Evolutionary conservation across 768 basidiomycete genomes (phyloP).

Genomic region (Butyriboletus loyo): DNA sequence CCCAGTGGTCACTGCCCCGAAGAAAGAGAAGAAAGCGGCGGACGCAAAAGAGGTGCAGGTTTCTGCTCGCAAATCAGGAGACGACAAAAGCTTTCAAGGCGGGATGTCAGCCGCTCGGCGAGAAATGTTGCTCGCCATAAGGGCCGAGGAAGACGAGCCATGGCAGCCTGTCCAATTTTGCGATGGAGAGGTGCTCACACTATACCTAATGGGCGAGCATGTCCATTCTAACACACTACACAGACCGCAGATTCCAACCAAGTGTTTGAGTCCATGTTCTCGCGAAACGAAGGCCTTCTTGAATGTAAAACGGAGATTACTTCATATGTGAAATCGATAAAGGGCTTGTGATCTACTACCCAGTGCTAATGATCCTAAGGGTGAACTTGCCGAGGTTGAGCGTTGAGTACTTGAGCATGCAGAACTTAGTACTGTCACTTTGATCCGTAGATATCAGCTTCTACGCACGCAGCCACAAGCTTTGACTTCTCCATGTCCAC

Average conservation of each 20-base stretch:
- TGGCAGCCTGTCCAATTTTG: conserved; percentile 71
- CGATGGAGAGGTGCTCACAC: conserved; percentile 55
- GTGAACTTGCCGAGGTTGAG: not conserved
- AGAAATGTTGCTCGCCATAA: conserved; percentile 74
- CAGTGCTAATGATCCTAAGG: not conserved
- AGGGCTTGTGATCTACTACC: conserved; percentile 41
- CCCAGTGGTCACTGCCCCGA: conserved; percentile 37
- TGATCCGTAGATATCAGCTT: not conserved
- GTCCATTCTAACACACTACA: conserved; percentile 10
- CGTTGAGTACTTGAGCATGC: not conserved
- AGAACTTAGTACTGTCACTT: not conserved
- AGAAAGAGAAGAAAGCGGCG: conserved; percentile 58
- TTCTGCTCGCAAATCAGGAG: conserved; percentile 59
- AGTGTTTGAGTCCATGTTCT: conserved; percentile 63
- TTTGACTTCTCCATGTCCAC: conserved; percentile 26
- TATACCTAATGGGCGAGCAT: not conserved
- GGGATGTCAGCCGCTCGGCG: conserved; percentile 67
- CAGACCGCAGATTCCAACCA: conserved; percentile 59
- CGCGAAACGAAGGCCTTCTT: conserved; percentile 48
- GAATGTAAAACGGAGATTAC: conserved; percentile 55
- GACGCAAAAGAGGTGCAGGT: conserved; percentile 78
- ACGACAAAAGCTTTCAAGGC: conserved; percentile 62
- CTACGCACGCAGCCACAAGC: not conserved
- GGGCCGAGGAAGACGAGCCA: conserved; percentile 72
- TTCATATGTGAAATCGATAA: conserved; percentile 55